Evolutionary conservation across 768 basidiomycete genomes (phyloP), one percentile per base, ranked within the genome.

Genomic region (Mycena amicta): DNA sequence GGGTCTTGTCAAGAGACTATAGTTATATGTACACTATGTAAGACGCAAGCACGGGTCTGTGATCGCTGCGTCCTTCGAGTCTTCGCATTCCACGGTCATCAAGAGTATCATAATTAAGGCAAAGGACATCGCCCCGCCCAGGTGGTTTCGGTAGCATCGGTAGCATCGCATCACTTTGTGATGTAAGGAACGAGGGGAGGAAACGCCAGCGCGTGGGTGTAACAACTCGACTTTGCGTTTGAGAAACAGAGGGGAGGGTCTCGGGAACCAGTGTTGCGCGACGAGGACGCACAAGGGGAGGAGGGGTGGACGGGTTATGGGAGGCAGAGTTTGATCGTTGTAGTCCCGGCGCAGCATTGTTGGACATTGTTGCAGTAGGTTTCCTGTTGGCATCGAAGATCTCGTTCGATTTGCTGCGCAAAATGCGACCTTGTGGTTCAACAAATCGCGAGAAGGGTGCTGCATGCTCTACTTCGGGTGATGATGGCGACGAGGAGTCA

Each of bases 21-120:
- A 28, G 28, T 75, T 67, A 88, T 29, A 90, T 63, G 72, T 88
- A 91, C 51, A 90, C 77, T 40, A 83, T 83, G 67, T 90, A 93
- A 23, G 83, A 82, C 55, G 90, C 90, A 59, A 92, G 84, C n/a
- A 94, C 92, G 0, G 92, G 92, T 33, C 92, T 75, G 68, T 95
- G 92, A 70, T 95, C 92, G 62, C 88, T 90, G 50, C 50, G 20
- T 56, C 62, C 62, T 30, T 90, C 88, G 54, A 95, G 70, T 56
- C 81, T 77, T 39, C 84, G 79, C 88, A 95, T 93, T 5, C 77
- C 83, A 28, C 79, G 77, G 68, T 95, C 91, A 60, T 89, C 85
- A 20, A 94, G 77, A 15, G 88, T 90, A 61, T 82, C 73, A 67
- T 95, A 95, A 41, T 75, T 74, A 3, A 93, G 69, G 66, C 90